phyloP scores from a whole-genome alignment of 202 grass and related monocot species.

The Schoenoplectus tabernaemontani region DNA sequence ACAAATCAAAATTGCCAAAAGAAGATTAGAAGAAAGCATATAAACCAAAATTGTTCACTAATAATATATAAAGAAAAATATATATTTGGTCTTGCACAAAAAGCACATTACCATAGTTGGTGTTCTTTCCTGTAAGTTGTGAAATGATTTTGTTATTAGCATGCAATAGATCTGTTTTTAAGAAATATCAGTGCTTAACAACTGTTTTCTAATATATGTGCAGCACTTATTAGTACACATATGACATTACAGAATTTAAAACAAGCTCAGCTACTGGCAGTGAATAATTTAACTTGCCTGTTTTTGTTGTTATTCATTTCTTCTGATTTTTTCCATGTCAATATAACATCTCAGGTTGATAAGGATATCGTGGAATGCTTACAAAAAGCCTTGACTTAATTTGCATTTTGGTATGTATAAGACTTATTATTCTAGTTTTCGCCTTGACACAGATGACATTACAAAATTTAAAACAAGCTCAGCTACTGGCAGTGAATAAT shows the following conservation, averaged over 20 bases:
- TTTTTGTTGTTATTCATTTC: not conserved
- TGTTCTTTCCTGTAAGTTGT: not conserved
- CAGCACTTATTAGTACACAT: not conserved
- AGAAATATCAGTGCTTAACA: not conserved
- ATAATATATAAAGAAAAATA: no score
- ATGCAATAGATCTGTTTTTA: not conserved
- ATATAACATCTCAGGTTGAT: conserved; percentile 40
- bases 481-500: not conserved
- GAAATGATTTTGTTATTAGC: not conserved
- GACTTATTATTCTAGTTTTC: not conserved
- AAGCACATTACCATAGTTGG: not conserved
- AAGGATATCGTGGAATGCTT: conserved; percentile 71
- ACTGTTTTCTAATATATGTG: not conserved
- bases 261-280: not conserved
- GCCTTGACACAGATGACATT: not conserved
- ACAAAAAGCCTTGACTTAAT: conserved; percentile 71
- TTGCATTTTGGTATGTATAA: conserved; percentile 51
- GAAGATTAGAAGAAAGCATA: not conserved
- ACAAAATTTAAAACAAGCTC: not conserved
- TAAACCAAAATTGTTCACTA: not conserved
- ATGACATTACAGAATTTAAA: not conserved
- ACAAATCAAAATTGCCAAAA: not conserved
- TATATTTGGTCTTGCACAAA: no score
- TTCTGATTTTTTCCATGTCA: not conserved
- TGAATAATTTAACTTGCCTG: not conserved